Base-by-base conservation (phyloP, 2,329 filamentous ascomycete genomes). In the Fusarium subtropicale region DNA sequence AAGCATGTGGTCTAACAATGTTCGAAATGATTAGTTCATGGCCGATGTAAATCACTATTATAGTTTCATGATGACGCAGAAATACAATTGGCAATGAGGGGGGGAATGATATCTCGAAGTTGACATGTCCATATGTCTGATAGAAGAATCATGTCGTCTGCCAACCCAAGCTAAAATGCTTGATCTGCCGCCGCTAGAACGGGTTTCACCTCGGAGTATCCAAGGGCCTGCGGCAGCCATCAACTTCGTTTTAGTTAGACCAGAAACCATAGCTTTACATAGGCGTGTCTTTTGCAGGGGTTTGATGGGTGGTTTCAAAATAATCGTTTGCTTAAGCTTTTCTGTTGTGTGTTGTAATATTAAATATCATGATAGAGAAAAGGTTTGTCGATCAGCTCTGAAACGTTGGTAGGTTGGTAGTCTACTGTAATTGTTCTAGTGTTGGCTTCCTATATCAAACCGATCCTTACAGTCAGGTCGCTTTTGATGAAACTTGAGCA, bases 181-280 rank as follows among this genome's bases (percentile, higher is more conserved):
- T 18, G 36, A 53, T 53, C 48, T 52, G 48, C 48, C 24, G 48
- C 48, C 48, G 24, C 48, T 52, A 52, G 48, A 52, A 52, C 48
- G 33, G 48, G 34, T 39, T 52, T 52, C 48, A 52, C 34, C 26
- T 45, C 28, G 28, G 31, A 41, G 15, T 20, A 26, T 41, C 24
- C 36, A 34, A 26, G 33, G 24, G 13, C 33, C 48, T 52, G 48
- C 24, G 34, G 34, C 48, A 41, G 20, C 48, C 34, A 41, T 52
- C 48, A 36, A 16, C 31, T 39, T 39, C 48, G 34, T 28, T 52
- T 52, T 52, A 52, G 48, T 41, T 52, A 52, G 48, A 52, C n/a
- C 28, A 18, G 10, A 41, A 52, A 52, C 26, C 48, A 30, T 26
- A 52, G 22, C 24, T 26, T 44, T 18, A 30, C 28, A 30, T 5